phyloP scores from a whole-genome alignment of 306 rosid genomes.

The Sophora flavescens region DNA sequence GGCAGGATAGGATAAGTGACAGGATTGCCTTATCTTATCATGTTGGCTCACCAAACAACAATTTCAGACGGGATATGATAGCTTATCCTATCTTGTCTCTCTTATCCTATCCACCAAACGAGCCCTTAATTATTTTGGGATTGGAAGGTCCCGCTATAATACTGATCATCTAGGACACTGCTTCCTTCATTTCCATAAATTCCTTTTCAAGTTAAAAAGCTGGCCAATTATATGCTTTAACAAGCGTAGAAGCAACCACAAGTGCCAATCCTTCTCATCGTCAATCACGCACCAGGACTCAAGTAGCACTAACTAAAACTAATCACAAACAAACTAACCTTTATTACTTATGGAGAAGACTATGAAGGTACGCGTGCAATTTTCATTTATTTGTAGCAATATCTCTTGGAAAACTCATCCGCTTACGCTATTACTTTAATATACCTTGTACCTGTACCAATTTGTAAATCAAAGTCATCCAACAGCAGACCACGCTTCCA shows the following conservation, averaged over 20 bases:
- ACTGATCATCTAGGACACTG: slow-evolving; percentile 17
- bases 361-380: background rate
- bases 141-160: background rate
- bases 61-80: too few species aligned
- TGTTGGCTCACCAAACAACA: too few species aligned
- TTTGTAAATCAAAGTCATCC: slow-evolving; percentile 7
- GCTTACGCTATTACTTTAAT: background rate
- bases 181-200: slow-evolving; percentile 41
- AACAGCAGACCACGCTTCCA: background rate
- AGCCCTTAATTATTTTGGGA: background rate
- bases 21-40: too few species aligned
- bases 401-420: slow-evolving; percentile 1
- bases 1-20: too few species aligned
- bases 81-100: too few species aligned
- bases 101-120: too few species aligned
- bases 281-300: too few species aligned
- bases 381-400: slow-evolving; percentile 22
- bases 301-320: background rate
- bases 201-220: slow-evolving; percentile 1
- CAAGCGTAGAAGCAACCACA: slow-evolving; percentile 49
- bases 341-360: slow-evolving; percentile 21
- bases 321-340: background rate
- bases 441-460: background rate
- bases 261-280: background rate
- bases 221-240: slow-evolving; percentile 41